These are phyloP conservation scores for Rhizopus microsporus DNA, from an alignment of 371 early-diverging fungal species.

Conservation along the genomic window DNA sequence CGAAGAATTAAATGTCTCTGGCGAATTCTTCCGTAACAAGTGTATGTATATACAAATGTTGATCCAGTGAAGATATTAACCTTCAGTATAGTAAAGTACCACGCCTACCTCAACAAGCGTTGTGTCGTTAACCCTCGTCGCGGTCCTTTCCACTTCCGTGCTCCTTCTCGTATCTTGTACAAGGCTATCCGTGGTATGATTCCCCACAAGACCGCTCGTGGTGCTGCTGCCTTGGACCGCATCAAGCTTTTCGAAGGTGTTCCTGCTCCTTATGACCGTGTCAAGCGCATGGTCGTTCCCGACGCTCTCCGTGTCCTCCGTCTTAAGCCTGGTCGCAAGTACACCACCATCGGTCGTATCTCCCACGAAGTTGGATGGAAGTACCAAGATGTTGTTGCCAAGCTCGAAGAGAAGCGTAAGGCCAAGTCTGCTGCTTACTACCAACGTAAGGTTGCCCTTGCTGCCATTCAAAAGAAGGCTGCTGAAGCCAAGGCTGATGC, in stretches of 20 bases:
- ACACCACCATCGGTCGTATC: constrained; percentile 93
- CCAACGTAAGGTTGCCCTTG: constrained; percentile 75
- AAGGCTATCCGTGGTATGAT: constrained; percentile 99
- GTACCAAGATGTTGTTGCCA: constrained; percentile 94
- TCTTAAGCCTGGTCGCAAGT: constrained; percentile 97
- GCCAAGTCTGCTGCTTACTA: constrained; percentile 90
- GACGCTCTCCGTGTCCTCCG: constrained; percentile 96
- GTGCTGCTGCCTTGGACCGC: constrained; percentile 96
- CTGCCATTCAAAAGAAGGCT: constrained; percentile 53
- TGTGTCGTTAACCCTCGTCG: constrained; percentile 97
- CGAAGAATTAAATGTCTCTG: constrained; percentile 98
- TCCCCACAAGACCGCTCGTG: constrained; percentile 99
- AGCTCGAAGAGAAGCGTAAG: constrained; percentile 98
- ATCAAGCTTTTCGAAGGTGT: constrained; percentile 99
- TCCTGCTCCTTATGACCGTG: constrained; percentile 96
- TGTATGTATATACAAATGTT: constrained; percentile 58
- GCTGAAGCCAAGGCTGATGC: constrained; percentile 50
- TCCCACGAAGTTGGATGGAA: constrained; percentile 99
- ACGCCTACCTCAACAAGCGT: constrained; percentile 98
- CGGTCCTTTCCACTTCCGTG: constrained; percentile 99
- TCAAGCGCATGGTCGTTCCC: constrained; percentile 97
- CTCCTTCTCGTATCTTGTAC: constrained; percentile 98
- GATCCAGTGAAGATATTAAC: background rate
- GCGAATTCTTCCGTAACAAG: constrained; percentile 99
- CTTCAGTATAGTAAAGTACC: constrained; percentile 82